Conservation (phyloP, 73 alveolate species). For the Tetrahymena elliotti region DNA sequence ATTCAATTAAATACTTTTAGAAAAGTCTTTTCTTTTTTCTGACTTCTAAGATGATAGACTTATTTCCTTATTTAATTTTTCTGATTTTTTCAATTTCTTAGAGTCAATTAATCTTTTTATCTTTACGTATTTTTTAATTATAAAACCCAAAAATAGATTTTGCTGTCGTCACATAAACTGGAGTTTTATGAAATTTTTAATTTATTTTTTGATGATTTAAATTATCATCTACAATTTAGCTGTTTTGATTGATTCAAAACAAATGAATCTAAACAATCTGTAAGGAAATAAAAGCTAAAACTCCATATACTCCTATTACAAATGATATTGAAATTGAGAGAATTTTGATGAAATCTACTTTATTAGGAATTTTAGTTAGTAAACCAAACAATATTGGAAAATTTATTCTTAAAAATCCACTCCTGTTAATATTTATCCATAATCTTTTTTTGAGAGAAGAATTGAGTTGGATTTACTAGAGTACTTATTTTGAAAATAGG, state of each 20-base stretch:
- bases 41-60: background rate
- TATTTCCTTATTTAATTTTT: too few species aligned
- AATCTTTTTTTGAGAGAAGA: too few species aligned
- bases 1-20: too few species aligned
- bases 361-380: background rate
- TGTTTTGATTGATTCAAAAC: background rate
- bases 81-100: too few species aligned
- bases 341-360: background rate
- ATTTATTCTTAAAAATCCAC: background rate
- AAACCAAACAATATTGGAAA: background rate
- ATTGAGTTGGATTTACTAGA: background rate
- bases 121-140: background rate
- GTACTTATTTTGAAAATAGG: background rate
- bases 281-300: background rate
- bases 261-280: background rate
- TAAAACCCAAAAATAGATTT: background rate
- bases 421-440: too few species aligned
- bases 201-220: background rate
- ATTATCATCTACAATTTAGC: background rate
- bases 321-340: too few species aligned
- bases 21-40: too few species aligned
- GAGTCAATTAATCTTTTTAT: background rate
- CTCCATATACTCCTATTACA: background rate
- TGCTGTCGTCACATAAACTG: background rate
- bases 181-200: background rate